A percentile compares a stretch with the other conserved stretches of the same genome.
Conservation (phyloP, 2,329 filamentous ascomycete species). For the Neofusicoccum sp. region DNA sequence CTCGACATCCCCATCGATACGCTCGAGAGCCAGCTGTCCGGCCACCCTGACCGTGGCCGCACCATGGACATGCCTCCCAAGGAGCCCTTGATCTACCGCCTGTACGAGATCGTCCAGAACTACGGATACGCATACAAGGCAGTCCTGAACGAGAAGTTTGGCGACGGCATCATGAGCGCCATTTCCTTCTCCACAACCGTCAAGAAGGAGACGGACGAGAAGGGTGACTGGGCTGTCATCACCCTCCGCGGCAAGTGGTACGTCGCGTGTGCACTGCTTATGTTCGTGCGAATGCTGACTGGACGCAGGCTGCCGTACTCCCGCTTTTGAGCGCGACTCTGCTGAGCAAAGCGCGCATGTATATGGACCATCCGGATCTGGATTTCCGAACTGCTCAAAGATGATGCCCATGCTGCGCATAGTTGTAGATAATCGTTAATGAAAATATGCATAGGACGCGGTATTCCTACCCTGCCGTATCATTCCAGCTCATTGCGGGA, state of each 20-base stretch:
- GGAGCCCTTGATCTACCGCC: slow-evolving; percentile 84
- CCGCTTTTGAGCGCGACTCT: slow-evolving; percentile 42
- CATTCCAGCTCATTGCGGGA: no score
- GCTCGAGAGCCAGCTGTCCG: slow-evolving; percentile 66
- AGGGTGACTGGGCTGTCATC: slow-evolving; percentile 85
- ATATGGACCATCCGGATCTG: not conserved
- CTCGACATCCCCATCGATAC: slow-evolving; percentile 61
- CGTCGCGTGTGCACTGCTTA: slow-evolving; percentile 31
- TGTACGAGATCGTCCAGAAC: slow-evolving; percentile 96
- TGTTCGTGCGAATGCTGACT: slow-evolving; percentile 23
- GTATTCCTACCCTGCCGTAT: no score
- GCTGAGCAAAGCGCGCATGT: not conserved
- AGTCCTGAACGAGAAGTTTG: slow-evolving; percentile 86
- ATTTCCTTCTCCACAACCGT: slow-evolving; percentile 90
- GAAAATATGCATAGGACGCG: not conserved
- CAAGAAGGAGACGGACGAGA: slow-evolving; percentile 88
- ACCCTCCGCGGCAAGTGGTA: slow-evolving; percentile 83
- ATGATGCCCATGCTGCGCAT: not conserved
- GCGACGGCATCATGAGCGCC: slow-evolving; percentile 89
- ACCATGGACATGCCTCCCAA: slow-evolving; percentile 80
- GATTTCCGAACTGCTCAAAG: not conserved
- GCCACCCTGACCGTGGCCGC: slow-evolving; percentile 79
- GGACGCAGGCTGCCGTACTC: slow-evolving; percentile 50
- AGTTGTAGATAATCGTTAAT: slow-evolving; percentile 7
- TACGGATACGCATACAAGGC: slow-evolving; percentile 97